A percentile compares a stretch with the other conserved stretches of the same genome.
These are phyloP conservation scores for Leishmania amazonensis DNA, from an alignment of 208 protist genomes.

Conservation along the genomic window DNA sequence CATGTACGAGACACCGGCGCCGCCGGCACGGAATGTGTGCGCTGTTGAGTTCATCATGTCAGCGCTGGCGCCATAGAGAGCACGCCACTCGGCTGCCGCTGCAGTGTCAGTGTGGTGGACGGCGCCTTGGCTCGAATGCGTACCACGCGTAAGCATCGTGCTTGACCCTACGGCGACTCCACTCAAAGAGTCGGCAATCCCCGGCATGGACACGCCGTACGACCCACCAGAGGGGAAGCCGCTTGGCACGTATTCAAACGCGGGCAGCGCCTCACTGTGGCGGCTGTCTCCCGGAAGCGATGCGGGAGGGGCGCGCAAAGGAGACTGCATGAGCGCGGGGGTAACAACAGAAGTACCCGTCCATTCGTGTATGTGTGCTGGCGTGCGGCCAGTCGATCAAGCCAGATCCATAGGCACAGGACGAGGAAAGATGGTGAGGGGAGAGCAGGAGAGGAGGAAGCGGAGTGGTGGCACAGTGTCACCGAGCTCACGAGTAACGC, in stretches of 20 bases:
- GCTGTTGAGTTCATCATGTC: constrained; percentile 28
- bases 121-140: not conserved
- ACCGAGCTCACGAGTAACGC: not conserved
- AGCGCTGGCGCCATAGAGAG: constrained; percentile 25
- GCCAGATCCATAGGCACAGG: not conserved
- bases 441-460: constrained; percentile 1
- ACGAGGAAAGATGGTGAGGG: not conserved
- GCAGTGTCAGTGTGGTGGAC: constrained; percentile 9
- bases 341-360: not conserved
- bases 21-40: constrained; percentile 13
- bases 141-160: not conserved
- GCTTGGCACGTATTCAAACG: constrained; percentile 23
- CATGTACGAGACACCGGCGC: constrained; percentile 53
- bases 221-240: constrained; percentile 18
- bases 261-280: not conserved
- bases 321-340: not conserved
- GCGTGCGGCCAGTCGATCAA: not conserved
- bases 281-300: not conserved
- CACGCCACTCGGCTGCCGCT: constrained; percentile 29
- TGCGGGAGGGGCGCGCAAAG: not conserved
- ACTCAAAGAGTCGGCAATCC: not conserved
- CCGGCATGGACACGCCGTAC: not conserved
- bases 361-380: too few relatives aligned
- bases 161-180: not conserved
- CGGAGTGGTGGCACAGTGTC: not conserved